Evolutionary conservation across 2,329 filamentous ascomycete genomes (phyloP).

Genomic region (Cercospora sojina): DNA sequence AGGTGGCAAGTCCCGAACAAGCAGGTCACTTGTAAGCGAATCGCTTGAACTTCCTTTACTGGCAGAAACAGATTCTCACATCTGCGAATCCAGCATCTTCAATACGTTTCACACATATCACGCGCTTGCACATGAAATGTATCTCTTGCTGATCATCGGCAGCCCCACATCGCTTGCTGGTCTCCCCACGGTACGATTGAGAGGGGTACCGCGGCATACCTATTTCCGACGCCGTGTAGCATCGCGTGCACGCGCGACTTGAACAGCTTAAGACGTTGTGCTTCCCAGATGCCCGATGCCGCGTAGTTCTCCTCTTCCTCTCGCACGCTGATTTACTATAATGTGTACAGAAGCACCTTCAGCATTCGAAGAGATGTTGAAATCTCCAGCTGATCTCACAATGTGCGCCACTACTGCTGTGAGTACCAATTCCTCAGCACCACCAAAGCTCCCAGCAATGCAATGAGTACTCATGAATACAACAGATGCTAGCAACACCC

Average conservation of each 20-base stretch:
- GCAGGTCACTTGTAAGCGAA: neutral
- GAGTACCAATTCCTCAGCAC: neutral
- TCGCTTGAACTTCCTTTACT: neutral
- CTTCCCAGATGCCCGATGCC: neutral
- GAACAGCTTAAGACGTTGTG: slow-evolving; percentile 1
- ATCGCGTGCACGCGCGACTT: neutral
- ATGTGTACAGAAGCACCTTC: neutral
- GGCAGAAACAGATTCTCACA: neutral
- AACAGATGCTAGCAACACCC: neutral
- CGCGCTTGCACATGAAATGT: neutral
- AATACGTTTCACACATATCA: neutral
- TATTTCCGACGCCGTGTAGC: neutral
- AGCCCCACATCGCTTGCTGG: neutral
- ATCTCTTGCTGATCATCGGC: neutral
- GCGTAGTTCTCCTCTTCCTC: neutral
- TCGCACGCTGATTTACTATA: neutral
- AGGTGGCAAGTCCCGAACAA: neutral
- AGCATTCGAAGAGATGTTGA: neutral
- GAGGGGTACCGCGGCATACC: slow-evolving; percentile 1
- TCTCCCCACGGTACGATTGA: slow-evolving; percentile 5
- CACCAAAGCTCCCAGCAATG: neutral
- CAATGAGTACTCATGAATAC: neutral
- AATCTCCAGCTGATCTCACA: neutral
- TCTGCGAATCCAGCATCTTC: neutral
- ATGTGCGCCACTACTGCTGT: neutral